Conservation (phyloP, 2,329 filamentous ascomycete genomes). For the Xylariales sp. region DNA sequence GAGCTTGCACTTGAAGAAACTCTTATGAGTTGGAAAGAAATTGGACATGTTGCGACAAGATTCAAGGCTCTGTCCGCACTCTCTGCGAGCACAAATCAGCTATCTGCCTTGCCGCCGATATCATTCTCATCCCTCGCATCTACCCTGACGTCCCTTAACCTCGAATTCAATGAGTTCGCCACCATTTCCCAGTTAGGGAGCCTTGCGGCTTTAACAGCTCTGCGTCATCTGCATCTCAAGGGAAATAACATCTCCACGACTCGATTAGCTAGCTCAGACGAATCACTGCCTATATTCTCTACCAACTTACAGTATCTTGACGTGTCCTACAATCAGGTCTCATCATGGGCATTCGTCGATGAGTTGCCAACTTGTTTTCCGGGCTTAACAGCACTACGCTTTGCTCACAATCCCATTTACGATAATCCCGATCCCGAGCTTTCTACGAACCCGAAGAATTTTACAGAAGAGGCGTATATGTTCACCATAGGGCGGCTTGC, state of each 20-base stretch:
- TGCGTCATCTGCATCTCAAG: conserved; percentile 77
- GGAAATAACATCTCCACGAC: conserved; percentile 74
- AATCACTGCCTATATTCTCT: conserved; percentile 61
- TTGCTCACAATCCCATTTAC: conserved; percentile 89
- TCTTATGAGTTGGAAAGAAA: conserved; percentile 73
- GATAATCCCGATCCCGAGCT: conserved; percentile 59
- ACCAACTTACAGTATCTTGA: conserved; percentile 72
- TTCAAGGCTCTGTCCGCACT: conserved; percentile 66
- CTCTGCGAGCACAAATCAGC: conserved; percentile 67
- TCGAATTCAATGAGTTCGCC: conserved; percentile 79
- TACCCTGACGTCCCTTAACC: conserved; percentile 70
- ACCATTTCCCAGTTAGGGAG: conserved; percentile 67
- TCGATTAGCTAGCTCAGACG: conserved; percentile 41
- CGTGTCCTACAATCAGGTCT: conserved; percentile 77
- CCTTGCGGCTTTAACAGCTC: conserved; percentile 62
- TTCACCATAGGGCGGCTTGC: conserved; percentile 82
- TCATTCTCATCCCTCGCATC: conserved; percentile 56
- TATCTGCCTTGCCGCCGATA: conserved; percentile 62
- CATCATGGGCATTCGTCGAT: conserved; percentile 80
- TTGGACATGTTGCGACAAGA: conserved; percentile 63
- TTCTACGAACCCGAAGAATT: conserved; percentile 43
- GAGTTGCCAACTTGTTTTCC: conserved; percentile 75
- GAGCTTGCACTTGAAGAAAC: conserved; percentile 76
- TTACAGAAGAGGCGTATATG: conserved; percentile 87
- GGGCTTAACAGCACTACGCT: conserved; percentile 77